Percentiles rank a stretch among this genome's conserved stretches.
These are phyloP conservation scores for Geosiphon pyriformis DNA, from an alignment of 192 early-diverging fungal genomes.

Conservation along the genomic window DNA sequence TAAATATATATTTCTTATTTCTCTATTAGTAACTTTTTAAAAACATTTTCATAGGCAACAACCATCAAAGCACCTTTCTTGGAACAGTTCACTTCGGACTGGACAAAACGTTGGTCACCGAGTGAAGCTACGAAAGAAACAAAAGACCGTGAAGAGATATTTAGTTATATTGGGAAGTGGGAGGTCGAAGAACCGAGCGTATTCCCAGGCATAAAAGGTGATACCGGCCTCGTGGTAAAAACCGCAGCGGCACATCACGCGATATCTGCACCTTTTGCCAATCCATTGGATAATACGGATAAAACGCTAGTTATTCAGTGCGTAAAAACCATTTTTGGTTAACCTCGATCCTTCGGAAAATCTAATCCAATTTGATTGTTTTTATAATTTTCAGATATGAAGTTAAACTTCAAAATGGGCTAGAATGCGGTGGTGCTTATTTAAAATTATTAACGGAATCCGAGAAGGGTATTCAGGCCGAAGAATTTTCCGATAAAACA, in stretches of 20 bases:
- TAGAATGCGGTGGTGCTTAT: slow-evolving; percentile 93
- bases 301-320: slow-evolving; percentile 78
- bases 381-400: slow-evolving; percentile 48
- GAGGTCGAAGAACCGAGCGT: slow-evolving; percentile 63
- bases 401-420: slow-evolving; percentile 80
- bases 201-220: slow-evolving; percentile 54
- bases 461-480: slow-evolving; percentile 54
- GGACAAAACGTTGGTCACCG: slow-evolving; percentile 59
- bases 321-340: too few species aligned
- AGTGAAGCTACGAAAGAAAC: slow-evolving; percentile 68
- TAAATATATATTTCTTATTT: too few species aligned
- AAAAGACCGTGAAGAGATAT: slow-evolving; percentile 65
- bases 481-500: slow-evolving; percentile 72
- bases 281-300: slow-evolving; percentile 66
- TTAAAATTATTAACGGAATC: slow-evolving; percentile 75
- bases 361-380: background rate
- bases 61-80: slow-evolving; percentile 58
- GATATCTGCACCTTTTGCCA: slow-evolving; percentile 68
- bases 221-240: slow-evolving; percentile 77
- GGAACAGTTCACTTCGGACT: slow-evolving; percentile 64
- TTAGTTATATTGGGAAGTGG: slow-evolving; percentile 73
- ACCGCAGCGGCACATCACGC: slow-evolving; percentile 80
- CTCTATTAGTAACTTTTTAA: too few species aligned
- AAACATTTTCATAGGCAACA: slow-evolving; percentile 56
- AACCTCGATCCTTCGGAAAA: too few species aligned